phyloP scores from a whole-genome alignment of 345 rosid species.

The Rhodamnia argentea region DNA sequence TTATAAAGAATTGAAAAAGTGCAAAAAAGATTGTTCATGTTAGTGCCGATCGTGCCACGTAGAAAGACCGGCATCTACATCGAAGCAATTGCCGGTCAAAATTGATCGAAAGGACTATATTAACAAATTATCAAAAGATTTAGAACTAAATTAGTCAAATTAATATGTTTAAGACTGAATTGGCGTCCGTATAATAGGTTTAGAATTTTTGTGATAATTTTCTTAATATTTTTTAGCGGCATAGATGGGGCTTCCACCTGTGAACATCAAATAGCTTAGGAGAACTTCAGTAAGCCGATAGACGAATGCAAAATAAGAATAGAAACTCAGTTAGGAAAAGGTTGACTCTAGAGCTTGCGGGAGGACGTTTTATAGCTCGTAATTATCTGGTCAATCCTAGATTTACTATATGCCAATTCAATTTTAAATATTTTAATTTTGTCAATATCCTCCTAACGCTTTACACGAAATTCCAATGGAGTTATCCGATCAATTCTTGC shows the following conservation, averaged over 20 bases:
- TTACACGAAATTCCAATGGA: neutral
- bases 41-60: no score
- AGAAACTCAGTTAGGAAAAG: neutral
- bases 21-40: no score
- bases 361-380: neutral
- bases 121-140: no score
- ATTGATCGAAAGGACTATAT: no score
- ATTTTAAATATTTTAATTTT: neutral
- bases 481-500: neutral
- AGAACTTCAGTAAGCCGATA: neutral
- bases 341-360: neutral
- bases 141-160: no score
- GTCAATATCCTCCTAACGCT: rapidly evolving
- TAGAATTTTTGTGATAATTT: no score
- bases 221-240: no score
- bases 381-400: neutral
- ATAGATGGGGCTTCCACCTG: neutral
- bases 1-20: no score
- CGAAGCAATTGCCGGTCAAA: no score
- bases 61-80: no score
- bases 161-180: no score
- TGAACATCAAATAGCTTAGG: neutral
- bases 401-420: neutral
- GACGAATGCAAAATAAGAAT: neutral
- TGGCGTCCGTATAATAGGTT: no score